phyloP scores from a whole-genome alignment of 140 eudicot species.

The Cichorium intybus region DNA sequence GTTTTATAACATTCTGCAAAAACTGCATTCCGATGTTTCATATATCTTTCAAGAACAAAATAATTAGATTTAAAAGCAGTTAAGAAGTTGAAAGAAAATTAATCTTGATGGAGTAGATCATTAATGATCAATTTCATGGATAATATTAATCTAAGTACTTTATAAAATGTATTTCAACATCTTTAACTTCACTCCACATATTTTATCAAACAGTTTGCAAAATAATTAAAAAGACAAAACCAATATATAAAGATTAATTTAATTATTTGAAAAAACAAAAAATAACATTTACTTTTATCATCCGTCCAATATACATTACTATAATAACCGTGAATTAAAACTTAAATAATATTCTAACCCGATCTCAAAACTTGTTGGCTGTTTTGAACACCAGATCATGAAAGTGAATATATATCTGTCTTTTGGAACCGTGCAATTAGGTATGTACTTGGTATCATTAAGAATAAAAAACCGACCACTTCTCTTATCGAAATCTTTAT shows the following conservation, averaged over 20 bases:
- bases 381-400: neutral
- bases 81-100: neutral
- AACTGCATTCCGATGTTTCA: neutral
- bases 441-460: constrained; percentile 20
- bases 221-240: neutral
- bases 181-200: neutral
- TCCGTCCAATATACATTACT: neutral
- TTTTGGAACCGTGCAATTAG: constrained; percentile 29
- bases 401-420: constrained; percentile 20
- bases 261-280: neutral
- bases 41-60: too few relatives aligned
- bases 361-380: neutral
- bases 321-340: neutral
- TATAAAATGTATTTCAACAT: neutral
- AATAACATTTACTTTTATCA: neutral
- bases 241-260: neutral
- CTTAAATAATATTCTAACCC: neutral
- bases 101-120: neutral
- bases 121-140: neutral
- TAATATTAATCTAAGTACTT: too few relatives aligned
- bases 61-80: too few relatives aligned
- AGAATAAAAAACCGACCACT: constrained; percentile 27
- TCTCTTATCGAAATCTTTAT: constrained; percentile 33
- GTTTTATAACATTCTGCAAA: neutral
- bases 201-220: neutral